Percentiles rank a stretch among this genome's conserved stretches.
Conservation (phyloP, 2,329 filamentous ascomycete genomes). For the Esteya vermicola region DNA sequence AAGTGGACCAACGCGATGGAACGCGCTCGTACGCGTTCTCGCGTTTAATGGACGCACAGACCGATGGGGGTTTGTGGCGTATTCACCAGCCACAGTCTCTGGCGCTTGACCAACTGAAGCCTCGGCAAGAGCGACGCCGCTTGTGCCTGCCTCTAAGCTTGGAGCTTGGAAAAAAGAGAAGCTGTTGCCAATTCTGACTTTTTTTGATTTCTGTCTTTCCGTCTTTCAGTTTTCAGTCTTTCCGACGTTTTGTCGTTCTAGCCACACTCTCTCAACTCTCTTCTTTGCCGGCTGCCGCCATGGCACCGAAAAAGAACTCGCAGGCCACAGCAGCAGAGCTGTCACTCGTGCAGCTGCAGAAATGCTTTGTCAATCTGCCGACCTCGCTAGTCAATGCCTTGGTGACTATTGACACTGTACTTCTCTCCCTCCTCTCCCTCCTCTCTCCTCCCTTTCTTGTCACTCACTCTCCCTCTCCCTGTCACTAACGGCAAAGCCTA, state of each 20-base stretch:
- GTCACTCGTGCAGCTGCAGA: conserved; percentile 76
- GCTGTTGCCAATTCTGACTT: not conserved
- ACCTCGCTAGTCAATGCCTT: conserved; percentile 70
- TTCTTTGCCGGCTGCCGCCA: conserved; percentile 11
- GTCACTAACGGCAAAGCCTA: too few species aligned
- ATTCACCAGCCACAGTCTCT: not conserved
- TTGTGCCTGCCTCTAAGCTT: conserved; percentile 2
- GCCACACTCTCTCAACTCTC: not conserved
- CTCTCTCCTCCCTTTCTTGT: not conserved
- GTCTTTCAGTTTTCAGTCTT: too few species aligned
- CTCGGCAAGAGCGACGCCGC: conserved; percentile 6
- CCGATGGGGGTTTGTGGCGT: not conserved
- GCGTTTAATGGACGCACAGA: conserved; percentile 12
- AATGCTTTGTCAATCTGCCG: conserved; percentile 87
- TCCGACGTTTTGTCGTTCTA: not conserved
- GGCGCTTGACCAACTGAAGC: too few species aligned
- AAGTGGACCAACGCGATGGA: conserved; percentile 5
- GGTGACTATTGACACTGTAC: conserved; percentile 78
- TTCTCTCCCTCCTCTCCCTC: conserved; percentile 2
- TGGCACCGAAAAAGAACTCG: conserved; percentile 36
- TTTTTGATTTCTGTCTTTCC: not conserved
- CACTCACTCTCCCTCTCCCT: conserved; percentile 3
- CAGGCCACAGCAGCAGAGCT: conserved; percentile 66
- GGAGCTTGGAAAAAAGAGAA: not conserved
- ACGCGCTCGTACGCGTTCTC: conserved; percentile 10